Conservation (phyloP, 805 yeast species). For the Sugiyamaella smithiae region DNA sequence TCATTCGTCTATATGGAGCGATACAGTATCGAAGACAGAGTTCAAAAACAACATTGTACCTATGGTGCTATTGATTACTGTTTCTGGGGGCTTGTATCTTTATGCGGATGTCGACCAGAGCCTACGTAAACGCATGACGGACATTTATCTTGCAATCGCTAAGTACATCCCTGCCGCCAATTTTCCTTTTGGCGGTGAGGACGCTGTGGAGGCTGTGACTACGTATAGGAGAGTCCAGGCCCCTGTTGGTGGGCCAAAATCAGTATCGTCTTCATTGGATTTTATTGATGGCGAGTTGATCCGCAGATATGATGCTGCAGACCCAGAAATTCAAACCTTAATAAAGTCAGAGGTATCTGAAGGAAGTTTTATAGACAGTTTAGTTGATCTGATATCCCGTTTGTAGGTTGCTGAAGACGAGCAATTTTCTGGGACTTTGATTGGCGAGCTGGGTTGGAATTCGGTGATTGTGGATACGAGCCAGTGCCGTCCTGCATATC, state of each 20-base stretch:
- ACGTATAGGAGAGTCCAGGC: too few relatives aligned
- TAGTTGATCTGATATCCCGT: too few relatives aligned
- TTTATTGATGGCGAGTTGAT: background rate
- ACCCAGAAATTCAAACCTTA: background rate
- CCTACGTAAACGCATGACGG: background rate
- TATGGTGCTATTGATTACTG: background rate
- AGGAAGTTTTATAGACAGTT: too few relatives aligned
- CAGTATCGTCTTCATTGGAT: background rate
- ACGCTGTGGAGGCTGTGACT: too few relatives aligned
- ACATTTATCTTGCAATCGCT: background rate
- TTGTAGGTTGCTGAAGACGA: too few relatives aligned
- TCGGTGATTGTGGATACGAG: too few relatives aligned
- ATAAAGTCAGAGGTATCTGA: background rate
- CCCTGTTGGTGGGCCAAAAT: too few relatives aligned
- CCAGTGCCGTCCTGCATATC: too few relatives aligned
- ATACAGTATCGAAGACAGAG: background rate
- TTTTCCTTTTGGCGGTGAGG: background rate
- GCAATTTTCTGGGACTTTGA: too few relatives aligned
- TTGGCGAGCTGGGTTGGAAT: too few relatives aligned
- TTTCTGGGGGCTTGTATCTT: background rate
- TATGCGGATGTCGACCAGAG: background rate
- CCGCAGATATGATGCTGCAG: background rate
- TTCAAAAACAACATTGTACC: background rate
- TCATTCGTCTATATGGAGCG: background rate
- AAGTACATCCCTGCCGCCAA: constrained; percentile 1